Evolutionary conservation across 768 basidiomycete genomes (phyloP), one percentile per base, ranked within the genome.

Genomic region (Naganishia kalamii): DNA sequence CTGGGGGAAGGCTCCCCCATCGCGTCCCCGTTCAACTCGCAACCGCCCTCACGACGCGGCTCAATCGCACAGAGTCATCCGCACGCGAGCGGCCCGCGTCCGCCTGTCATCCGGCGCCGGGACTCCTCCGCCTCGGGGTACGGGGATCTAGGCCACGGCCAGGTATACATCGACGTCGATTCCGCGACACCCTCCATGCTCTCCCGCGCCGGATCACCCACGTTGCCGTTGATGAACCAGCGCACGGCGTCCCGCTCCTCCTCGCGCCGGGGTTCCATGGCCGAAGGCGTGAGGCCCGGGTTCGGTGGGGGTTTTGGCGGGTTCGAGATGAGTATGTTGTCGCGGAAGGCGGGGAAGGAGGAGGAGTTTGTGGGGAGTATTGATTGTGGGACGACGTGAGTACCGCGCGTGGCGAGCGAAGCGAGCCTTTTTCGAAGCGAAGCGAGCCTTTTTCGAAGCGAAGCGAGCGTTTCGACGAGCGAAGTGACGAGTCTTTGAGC

Each of bases 311-410:
- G 59, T 10, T 61, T 67, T 13, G 63, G 60, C 12, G 63, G 71
- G 2, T 69, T 72, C 54, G 65, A 50, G 43, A 61, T 61, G 65
- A 70, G 69, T 27, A 48, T 52, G 54, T 40, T 43, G 44, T 27
- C 52, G 8, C 65, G 60, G 21, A 46, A 70, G 57, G 71, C 69
- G 46, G 61, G 68, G 46, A 70, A 73, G 54, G 60, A 71, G 27
- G 75, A 73, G 40, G 86, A 92, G 75, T 92, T 94, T 77, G 87
- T 96, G 47, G 92, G 90, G 62, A 90, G 90, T 54, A 82, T 96
- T 66, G 92, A 96, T 78, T 94, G 92, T 74, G 92, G 92, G 43
- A 96, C 92, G 52, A 96, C 92, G 91, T 92, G 71, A 75, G 89
- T 71, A 1, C 8, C 25, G 19, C 6, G 35, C 2, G 60, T 29